These are phyloP conservation scores for Litsea cubeba DNA, from an alignment of 164 flowering plant genomes.

Conservation along the genomic window DNA sequence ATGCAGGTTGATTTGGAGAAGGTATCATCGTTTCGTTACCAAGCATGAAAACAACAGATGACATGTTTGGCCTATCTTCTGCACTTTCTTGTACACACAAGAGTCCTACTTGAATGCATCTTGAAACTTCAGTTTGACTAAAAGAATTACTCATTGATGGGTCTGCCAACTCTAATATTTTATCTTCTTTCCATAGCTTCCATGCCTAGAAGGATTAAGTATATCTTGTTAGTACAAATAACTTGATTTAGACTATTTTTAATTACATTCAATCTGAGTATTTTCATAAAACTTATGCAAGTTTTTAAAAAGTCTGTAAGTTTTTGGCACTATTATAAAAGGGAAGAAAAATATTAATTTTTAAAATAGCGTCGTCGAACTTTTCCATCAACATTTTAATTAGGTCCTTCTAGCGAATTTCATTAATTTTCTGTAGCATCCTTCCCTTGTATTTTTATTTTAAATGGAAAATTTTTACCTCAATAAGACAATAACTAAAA, in stretches of 20 bases:
- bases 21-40: background rate
- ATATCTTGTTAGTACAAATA: too few species aligned
- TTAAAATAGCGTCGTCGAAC: too few species aligned
- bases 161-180: slow-evolving; percentile 5
- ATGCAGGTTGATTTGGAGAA: background rate
- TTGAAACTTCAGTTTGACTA: slow-evolving; percentile 1
- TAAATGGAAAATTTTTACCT: too few species aligned
- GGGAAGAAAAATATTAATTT: too few species aligned
- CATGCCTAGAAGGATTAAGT: slow-evolving; percentile 4
- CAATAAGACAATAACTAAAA: too few species aligned
- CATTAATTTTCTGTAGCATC: too few species aligned
- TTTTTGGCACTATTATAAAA: background rate
- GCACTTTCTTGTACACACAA: slow-evolving; percentile 11
- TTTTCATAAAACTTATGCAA: background rate
- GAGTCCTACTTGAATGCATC: slow-evolving; percentile 16
- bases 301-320: background rate
- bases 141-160: background rate
- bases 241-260: too few species aligned
- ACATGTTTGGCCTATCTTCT: slow-evolving; percentile 6
- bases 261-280: too few species aligned
- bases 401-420: too few species aligned
- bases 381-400: too few species aligned
- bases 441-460: too few species aligned
- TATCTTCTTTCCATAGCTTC: slow-evolving; percentile 12
- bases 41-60: slow-evolving; percentile 9